Conservation (phyloP, 164 flowering plant genomes). For the Aristolochia fimbriata region DNA sequence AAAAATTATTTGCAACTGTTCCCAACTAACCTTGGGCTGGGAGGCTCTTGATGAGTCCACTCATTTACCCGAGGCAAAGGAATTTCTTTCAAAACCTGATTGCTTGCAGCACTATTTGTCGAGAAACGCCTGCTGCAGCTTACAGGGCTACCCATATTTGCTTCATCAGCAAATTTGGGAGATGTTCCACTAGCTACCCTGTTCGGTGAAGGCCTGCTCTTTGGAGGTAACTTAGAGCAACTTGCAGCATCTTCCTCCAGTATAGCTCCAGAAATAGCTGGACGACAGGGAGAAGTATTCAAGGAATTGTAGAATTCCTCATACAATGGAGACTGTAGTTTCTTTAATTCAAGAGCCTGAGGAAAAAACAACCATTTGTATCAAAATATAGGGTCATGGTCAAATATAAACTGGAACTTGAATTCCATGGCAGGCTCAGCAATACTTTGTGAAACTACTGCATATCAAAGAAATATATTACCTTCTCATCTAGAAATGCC, state of each 20-base stretch:
- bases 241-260: constrained; percentile 26
- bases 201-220: constrained; percentile 50
- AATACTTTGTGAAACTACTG: neutral
- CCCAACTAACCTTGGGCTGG: constrained; percentile 36
- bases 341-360: constrained; percentile 64
- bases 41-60: constrained; percentile 29
- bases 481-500: constrained; percentile 71
- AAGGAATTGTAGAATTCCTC: constrained; percentile 53
- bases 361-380: neutral
- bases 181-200: constrained; percentile 25
- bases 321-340: constrained; percentile 56
- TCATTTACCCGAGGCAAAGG: constrained; percentile 28
- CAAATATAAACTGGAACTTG: too few relatives aligned
- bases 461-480: constrained; percentile 4
- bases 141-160: constrained; percentile 27
- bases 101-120: constrained; percentile 17
- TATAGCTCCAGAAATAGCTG: constrained; percentile 13
- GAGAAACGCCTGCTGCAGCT: constrained; percentile 28
- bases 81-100: constrained; percentile 25
- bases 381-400: neutral
- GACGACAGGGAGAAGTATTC: constrained; percentile 25
- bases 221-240: constrained; percentile 42
- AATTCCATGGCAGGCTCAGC: neutral
- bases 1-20: neutral
- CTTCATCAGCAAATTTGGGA: constrained; percentile 24